Evolutionary conservation across 306 rosid genomes (phyloP), one percentile per base, ranked within the genome.

Genomic region (Corylus americana): DNA sequence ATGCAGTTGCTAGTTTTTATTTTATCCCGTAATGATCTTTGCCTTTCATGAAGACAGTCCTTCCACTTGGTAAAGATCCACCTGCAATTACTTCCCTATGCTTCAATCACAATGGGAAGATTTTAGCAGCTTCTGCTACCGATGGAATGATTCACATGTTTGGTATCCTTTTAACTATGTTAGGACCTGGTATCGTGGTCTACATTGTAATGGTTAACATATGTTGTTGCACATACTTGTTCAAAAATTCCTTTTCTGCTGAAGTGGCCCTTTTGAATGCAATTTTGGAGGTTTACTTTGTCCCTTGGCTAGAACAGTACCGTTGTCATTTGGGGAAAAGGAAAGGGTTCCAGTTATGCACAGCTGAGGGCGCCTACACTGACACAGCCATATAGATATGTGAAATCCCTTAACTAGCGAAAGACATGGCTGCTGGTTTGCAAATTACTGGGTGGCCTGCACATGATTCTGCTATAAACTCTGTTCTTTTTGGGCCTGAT

Each of bases 401-500:
- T 31, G 25, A 50, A 74, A 58, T 25, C 74, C 91, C 97, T 91
- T 95, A 84, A 90, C 89, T 74, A 79, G 77, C 74, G 44, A 82
- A 85, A 95, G 97, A 95, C 85, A 95, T 95, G 98, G 93, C 98
- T 55, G 95, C 97, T 72, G 92, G 97, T 84, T 82, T 91, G 75
- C 98, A 92, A 92, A 92, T 92, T 83, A 95, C 97, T 47, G 98
- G 98, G 74, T 95, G 98, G 98, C 97, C 98, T 78, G 98, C 98
- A 12, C 98, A 95, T 84, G 98, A 95, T 87, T 86, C 97, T 83
- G 94, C 96, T 53, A 90, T 95, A 84, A 91, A 89, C 86, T 95
- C 97, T 54, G 85, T 95, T 81, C 89, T 95, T 82, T 91, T 95
- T 77, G 98, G 98, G 78, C 97, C 98, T 7, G 97, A 95, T 82